phyloP scores from a whole-genome alignment of 306 rosid species.

The Myrica gale region DNA sequence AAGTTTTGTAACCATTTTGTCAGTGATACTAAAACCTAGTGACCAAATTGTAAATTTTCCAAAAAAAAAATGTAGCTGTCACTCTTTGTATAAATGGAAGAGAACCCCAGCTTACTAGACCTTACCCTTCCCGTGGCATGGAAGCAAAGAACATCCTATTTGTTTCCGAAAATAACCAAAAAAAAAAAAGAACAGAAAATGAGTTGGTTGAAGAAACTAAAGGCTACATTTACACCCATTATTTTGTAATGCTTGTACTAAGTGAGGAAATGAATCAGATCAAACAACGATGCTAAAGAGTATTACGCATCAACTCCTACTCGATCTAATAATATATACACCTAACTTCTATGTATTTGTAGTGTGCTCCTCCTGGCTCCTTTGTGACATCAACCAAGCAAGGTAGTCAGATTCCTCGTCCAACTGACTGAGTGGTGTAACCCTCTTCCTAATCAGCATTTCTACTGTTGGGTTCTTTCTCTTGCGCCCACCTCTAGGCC shows the following conservation, averaged over 20 bases:
- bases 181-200: too few species aligned
- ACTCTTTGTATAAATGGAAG: too few species aligned
- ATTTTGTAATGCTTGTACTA: not conserved
- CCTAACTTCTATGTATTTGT: not conserved
- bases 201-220: not conserved
- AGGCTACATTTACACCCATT: not conserved
- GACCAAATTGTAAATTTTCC: too few species aligned
- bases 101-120: too few species aligned
- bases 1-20: too few species aligned
- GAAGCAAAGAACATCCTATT: too few species aligned
- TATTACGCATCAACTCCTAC: not conserved
- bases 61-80: too few species aligned
- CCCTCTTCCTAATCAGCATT: constrained; percentile 75
- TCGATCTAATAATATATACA: not conserved
- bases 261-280: not conserved
- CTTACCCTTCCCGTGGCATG: too few species aligned
- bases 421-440: constrained; percentile 51
- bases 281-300: not conserved
- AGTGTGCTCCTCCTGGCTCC: constrained; percentile 17
- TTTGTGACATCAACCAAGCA: constrained; percentile 32
- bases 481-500: constrained; percentile 78
- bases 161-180: too few species aligned
- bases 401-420: constrained; percentile 28
- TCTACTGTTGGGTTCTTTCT: constrained; percentile 63
- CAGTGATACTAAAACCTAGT: too few species aligned